Conservation (phyloP, 805 yeast species). For the Metschnikowia kunwiensis region DNA sequence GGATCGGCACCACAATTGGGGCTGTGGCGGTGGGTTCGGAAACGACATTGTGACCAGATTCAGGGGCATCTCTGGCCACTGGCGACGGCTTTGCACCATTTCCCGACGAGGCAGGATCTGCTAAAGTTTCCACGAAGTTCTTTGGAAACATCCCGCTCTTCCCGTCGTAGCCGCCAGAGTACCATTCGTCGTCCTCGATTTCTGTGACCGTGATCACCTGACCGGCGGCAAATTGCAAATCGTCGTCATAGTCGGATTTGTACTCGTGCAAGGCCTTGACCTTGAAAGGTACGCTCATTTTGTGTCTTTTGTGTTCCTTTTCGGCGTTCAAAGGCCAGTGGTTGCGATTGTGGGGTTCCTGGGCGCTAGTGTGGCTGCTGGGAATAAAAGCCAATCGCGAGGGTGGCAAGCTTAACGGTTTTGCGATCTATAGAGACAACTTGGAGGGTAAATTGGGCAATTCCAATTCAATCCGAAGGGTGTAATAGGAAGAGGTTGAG, state of each 20-base stretch:
- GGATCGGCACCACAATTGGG: background rate
- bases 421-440: too few species aligned
- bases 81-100: too few species aligned
- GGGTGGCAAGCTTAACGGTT: too few species aligned
- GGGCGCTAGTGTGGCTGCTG: too few species aligned
- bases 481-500: too few species aligned
- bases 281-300: conserved; percentile 51
- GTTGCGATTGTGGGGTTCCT: background rate
- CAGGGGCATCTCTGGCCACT: too few species aligned
- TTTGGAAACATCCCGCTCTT: conserved; percentile 82
- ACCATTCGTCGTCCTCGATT: conserved; percentile 92
- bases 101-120: background rate
- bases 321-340: background rate
- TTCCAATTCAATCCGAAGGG: too few species aligned
- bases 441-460: too few species aligned
- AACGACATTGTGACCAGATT: background rate
- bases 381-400: too few species aligned
- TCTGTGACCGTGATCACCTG: conserved; percentile 71
- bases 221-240: conserved; percentile 65
- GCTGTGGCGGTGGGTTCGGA: background rate
- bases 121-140: conserved; percentile 59
- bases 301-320: background rate
- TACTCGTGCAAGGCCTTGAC: conserved; percentile 70
- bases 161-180: conserved; percentile 65
- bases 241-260: conserved; percentile 67